These are phyloP conservation scores for Pulveroboletus sp. DNA, from an alignment of 768 basidiomycete genomes.

Conservation along the genomic window DNA sequence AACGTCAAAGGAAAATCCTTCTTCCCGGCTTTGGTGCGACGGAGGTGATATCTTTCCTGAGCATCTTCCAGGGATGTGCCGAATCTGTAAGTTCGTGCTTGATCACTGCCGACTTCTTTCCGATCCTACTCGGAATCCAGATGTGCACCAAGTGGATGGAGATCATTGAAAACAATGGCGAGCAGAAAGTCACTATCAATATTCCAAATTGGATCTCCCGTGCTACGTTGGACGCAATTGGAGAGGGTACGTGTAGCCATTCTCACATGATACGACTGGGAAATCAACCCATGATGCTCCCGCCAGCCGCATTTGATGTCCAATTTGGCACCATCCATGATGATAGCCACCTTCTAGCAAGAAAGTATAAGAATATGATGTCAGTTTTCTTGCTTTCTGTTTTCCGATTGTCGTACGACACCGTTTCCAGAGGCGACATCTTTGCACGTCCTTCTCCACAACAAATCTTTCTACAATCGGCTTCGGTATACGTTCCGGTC, in stretches of 20 bases:
- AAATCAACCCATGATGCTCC: neutral
- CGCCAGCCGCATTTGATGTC: slow-evolving; percentile 46
- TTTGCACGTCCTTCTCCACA: slow-evolving; percentile 13
- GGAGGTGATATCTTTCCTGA: slow-evolving; percentile 47
- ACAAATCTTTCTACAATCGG: slow-evolving; percentile 11
- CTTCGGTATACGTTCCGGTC: slow-evolving; percentile 12
- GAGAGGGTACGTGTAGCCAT: slow-evolving; percentile 34
- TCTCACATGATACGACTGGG: too few relatives aligned
- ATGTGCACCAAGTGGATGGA: slow-evolving; percentile 25
- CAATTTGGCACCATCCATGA: slow-evolving; percentile 32
- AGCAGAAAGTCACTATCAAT: slow-evolving; percentile 20
- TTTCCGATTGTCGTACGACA: slow-evolving; percentile 5
- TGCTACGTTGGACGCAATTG: slow-evolving; percentile 49
- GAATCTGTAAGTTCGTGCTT: slow-evolving; percentile 16
- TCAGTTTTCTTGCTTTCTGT: neutral
- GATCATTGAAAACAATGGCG: slow-evolving; percentile 4
- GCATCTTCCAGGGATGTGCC: slow-evolving; percentile 43
- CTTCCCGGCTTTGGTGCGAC: slow-evolving; percentile 52
- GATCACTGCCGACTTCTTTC: neutral
- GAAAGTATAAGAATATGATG: slow-evolving; percentile 6
- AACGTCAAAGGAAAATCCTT: slow-evolving; percentile 51
- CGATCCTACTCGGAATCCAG: slow-evolving; percentile 6
- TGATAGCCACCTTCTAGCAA: slow-evolving; percentile 6
- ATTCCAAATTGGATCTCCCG: slow-evolving; percentile 35
- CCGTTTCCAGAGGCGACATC: slow-evolving; percentile 12